Percentiles rank a stretch among this genome's conserved stretches.
These are phyloP conservation scores for Phytopythium vexans DNA, from an alignment of 352 stramenopile genomes.

Conservation along the genomic window DNA sequence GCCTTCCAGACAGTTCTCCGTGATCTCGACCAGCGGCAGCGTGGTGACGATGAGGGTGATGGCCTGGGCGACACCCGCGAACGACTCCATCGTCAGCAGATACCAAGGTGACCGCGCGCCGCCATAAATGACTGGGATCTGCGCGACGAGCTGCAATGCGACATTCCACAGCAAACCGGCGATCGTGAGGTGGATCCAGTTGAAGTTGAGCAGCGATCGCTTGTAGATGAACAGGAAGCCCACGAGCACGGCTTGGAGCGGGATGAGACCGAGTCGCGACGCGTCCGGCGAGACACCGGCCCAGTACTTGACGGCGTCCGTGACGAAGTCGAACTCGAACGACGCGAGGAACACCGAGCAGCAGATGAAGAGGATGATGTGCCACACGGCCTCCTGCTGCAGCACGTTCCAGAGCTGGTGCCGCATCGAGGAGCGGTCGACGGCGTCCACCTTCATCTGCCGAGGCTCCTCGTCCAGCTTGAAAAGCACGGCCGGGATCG, in stretches of 20 bases:
- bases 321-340: constrained; percentile 65
- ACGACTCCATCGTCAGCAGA: constrained; percentile 32
- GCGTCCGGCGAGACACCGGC: constrained; percentile 33
- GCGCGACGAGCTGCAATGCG: constrained; percentile 22
- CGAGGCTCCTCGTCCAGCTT: constrained; percentile 63
- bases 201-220: constrained; percentile 65
- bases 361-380: constrained; percentile 71
- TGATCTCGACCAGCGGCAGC: constrained; percentile 70
- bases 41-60: constrained; percentile 46
- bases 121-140: constrained; percentile 50
- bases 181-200: constrained; percentile 57
- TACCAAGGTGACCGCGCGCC: constrained; percentile 45
- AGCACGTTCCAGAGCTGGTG: constrained; percentile 71
- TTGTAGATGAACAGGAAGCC: constrained; percentile 48
- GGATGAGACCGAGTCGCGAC: constrained; percentile 38
- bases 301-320: constrained; percentile 47
- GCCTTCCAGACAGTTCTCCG: constrained; percentile 68
- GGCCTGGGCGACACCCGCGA: constrained; percentile 38
- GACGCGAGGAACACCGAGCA: constrained; percentile 47
- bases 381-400: constrained; percentile 74
- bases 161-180: constrained; percentile 41
- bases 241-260: constrained; percentile 42
- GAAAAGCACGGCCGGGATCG: constrained; percentile 65
- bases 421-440: constrained; percentile 53
- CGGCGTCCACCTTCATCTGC: constrained; percentile 69